phyloP scores from a whole-genome alignment of 2,329 filamentous ascomycete species.

The Aspergillus thermomutatus region DNA sequence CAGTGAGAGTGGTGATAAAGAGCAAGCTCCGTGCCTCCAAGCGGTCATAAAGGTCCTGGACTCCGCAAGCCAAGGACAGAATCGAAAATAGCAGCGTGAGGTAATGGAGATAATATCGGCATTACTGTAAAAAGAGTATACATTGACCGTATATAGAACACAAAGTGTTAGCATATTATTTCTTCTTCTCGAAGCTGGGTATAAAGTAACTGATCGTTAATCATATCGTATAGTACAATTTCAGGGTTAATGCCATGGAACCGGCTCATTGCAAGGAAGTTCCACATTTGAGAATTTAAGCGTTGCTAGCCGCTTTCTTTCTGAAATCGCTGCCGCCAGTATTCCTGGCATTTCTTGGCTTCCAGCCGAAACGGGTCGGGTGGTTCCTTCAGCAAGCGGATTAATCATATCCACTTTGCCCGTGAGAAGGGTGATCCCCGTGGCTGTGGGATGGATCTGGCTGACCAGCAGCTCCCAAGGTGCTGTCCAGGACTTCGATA shows the following conservation, averaged over 20 bases:
- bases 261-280: neutral
- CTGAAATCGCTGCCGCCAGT: neutral
- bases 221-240: constrained; percentile 14
- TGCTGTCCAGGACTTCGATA: neutral
- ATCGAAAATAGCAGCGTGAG: too few species aligned
- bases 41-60: neutral
- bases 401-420: neutral
- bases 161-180: neutral
- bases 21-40: neutral
- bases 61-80: neutral
- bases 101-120: too few species aligned
- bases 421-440: neutral
- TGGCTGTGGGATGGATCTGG: neutral
- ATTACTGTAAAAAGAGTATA: neutral
- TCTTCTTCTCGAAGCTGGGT: constrained; percentile 1
- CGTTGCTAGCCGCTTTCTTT: neutral
- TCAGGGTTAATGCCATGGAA: neutral
- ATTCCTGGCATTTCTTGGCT: neutral
- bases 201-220: constrained; percentile 12
- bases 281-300: neutral
- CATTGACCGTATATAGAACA: neutral
- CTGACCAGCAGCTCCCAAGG: neutral
- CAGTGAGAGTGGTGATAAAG: neutral
- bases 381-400: neutral
- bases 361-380: too few species aligned